Base-by-base conservation (phyloP, 805 yeast genomes). In the Ogataea pilisensis region DNA sequence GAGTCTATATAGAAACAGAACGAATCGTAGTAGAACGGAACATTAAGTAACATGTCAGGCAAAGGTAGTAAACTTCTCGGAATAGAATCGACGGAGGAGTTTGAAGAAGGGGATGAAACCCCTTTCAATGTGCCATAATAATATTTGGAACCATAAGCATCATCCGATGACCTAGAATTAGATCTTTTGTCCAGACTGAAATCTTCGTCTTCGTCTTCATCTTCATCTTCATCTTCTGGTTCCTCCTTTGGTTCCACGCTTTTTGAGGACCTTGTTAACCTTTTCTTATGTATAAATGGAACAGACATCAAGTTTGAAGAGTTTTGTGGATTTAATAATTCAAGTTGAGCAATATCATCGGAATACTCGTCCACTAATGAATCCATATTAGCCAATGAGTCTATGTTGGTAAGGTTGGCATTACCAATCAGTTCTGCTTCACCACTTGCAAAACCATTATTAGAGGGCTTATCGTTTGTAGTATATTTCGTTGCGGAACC, bases 1-100 rank as follows among this genome's bases (percentile, higher is more conserved):
- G 76, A 74, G 37, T 77, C 68, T 8, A 78, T 61, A 68, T 76
- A 85, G 46, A 80, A 80, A 45, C 79, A 78, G 61, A 84, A 78
- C 17, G 80, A 65, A 39, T 78, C 80, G 36, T 76, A 65, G 56
- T 80, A 81, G 45, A 68, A 70, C 0, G 86, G 83, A 12, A 79
- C 82, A 39, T 75, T 70, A 14, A 73, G 56, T 12, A 84, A 61
- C 5, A 80, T 53, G 42, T 79, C 85, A 0, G 93, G 90, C 4
- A 81, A 55, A 2, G 80, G 79, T n/a, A 57, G 30, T 21, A 70
- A 35, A 8, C 64, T 60, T 19, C 64, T 52, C 5, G 71, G 71
- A 26, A 63, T 54, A 6, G 51, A 37, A 19, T 54, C 60, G 53
- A 43, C 5, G 47, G 36, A 8, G 47, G 29, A 2, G 49, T 33